Percentiles rank a stretch among this genome's conserved stretches.
Conservation (phyloP, 2,329 filamentous ascomycete genomes). For the Stromatinia cepivora region DNA sequence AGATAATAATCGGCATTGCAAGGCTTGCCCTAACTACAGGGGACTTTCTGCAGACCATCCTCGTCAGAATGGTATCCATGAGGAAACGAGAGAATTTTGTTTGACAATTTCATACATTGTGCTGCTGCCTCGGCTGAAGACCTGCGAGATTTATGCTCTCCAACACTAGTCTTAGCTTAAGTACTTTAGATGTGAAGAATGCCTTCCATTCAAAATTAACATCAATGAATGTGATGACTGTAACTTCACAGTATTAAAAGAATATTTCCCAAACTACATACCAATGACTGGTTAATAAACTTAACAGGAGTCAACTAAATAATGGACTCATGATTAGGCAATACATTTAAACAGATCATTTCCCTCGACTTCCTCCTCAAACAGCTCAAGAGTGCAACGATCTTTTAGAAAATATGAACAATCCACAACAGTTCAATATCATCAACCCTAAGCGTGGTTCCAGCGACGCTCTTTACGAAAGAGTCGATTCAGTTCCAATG, state of each 20-base stretch:
- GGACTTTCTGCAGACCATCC: too few relatives aligned
- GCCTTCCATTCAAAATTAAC: too few relatives aligned
- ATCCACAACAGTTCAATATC: constrained; percentile 2
- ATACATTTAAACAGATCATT: not conserved
- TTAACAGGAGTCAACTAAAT: not conserved
- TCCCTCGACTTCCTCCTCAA: not conserved
- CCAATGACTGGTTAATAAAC: not conserved
- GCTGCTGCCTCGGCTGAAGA: not conserved
- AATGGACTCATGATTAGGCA: not conserved
- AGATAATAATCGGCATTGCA: too few relatives aligned
- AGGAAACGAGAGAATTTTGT: not conserved
- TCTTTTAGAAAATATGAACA: not conserved
- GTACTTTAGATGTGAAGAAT: not conserved
- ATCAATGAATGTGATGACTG: not conserved
- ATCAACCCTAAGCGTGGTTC: not conserved
- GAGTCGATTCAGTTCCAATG: not conserved
- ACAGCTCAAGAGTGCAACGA: not conserved
- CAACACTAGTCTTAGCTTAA: not conserved
- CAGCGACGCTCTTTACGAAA: not conserved
- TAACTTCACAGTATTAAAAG: not conserved
- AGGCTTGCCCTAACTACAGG: too few relatives aligned
- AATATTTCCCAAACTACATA: not conserved
- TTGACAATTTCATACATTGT: not conserved
- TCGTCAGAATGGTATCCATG: too few relatives aligned
- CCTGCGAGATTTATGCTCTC: not conserved